A percentile compares a stretch with the other conserved stretches of the same genome.
These are phyloP conservation scores for Penicillium ochrochloron DNA, from an alignment of 495 filamentous ascomycete species.

Conservation along the genomic window DNA sequence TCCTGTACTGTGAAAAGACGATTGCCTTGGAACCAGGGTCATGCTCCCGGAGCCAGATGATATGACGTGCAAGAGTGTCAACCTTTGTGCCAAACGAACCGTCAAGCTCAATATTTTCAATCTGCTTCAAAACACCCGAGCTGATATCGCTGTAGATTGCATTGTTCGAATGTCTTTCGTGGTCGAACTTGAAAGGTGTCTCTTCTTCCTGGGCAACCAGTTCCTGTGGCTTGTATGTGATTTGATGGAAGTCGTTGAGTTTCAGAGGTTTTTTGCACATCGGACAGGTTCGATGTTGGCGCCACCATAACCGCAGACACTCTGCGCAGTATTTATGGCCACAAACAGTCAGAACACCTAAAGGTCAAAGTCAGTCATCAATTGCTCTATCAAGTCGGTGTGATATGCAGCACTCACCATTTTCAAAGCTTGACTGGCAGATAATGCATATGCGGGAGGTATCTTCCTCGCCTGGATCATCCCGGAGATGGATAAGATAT, in stretches of 20 bases:
- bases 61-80: constrained; percentile 78
- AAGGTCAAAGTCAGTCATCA: constrained; percentile 19
- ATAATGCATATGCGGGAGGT: constrained; percentile 73
- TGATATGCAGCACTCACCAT: constrained; percentile 53
- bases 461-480: constrained; percentile 61
- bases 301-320: constrained; percentile 80
- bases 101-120: constrained; percentile 78
- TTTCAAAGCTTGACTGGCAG: constrained; percentile 71
- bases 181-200: constrained; percentile 31
- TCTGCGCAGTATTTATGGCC: constrained; percentile 90
- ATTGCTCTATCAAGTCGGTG: not conserved
- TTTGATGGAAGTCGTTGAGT: constrained; percentile 71
- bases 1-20: constrained; percentile 85
- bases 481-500: constrained; percentile 67
- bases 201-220: constrained; percentile 71
- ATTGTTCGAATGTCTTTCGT: constrained; percentile 38
- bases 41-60: constrained; percentile 80
- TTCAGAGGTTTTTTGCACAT: constrained; percentile 73
- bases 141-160: constrained; percentile 81
- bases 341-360: constrained; percentile 78
- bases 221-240: constrained; percentile 79
- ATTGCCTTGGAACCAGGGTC: constrained; percentile 91
- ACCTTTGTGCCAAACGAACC: constrained; percentile 87
- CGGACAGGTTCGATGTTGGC: constrained; percentile 67
- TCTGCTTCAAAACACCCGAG: constrained; percentile 70